These are phyloP conservation scores for Chenopodium berlandieri DNA, from an alignment of 148 eudicot species.

Conservation along the genomic window DNA sequence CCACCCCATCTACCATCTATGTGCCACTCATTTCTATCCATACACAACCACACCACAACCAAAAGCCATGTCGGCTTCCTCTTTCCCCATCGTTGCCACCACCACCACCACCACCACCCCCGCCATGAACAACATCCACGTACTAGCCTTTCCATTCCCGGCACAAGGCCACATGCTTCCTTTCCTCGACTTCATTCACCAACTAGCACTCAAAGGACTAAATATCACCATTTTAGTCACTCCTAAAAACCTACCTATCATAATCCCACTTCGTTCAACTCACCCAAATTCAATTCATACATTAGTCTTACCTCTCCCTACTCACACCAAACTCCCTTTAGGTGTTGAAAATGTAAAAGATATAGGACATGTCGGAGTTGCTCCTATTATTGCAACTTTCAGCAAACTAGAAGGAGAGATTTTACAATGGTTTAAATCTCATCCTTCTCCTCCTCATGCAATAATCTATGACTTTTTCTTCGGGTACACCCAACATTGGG, in stretches of 20 bases:
- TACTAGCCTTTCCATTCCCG: slow-evolving; percentile 50
- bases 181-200: slow-evolving; percentile 49
- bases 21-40: no score
- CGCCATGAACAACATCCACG: slow-evolving; percentile 25
- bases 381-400: slow-evolving; percentile 34
- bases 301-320: slow-evolving; percentile 51
- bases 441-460: slow-evolving; percentile 47
- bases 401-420: slow-evolving; percentile 36
- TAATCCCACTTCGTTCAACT: slow-evolving; percentile 40
- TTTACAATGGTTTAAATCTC: slow-evolving; percentile 44
- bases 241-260: slow-evolving; percentile 43
- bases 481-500: slow-evolving; percentile 52
- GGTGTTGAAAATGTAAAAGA: slow-evolving; percentile 45
- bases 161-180: slow-evolving; percentile 64
- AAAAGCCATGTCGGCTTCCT: background rate
- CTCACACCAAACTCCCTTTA: slow-evolving; percentile 41
- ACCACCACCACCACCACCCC: background rate
- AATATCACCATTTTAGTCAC: no score
- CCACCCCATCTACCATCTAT: no score
- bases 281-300: slow-evolving; percentile 41
- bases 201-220: no score
- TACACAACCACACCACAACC: background rate
- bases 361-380: slow-evolving; percentile 42
- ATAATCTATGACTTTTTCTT: slow-evolving; percentile 61
- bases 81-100: background rate